Percentiles rank a stretch among this genome's conserved stretches.
phyloP scores from a whole-genome alignment of 768 basidiomycete genomes.

The Tricholomella constricta region DNA sequence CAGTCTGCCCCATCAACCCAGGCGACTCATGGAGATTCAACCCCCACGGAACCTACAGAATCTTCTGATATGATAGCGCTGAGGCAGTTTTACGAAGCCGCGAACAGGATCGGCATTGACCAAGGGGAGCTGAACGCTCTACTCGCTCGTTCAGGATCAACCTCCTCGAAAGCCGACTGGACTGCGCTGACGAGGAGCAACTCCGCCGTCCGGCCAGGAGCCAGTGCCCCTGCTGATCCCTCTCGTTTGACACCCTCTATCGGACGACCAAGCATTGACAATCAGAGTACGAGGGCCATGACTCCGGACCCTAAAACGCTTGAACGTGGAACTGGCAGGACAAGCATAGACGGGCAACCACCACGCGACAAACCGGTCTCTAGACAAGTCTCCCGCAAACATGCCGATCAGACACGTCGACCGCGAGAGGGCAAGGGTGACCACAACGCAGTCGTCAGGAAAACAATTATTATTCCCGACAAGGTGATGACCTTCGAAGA shows the following conservation, averaged over 20 bases:
- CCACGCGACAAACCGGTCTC: constrained; percentile 32
- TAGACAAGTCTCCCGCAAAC: constrained; percentile 38
- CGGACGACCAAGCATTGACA: constrained; percentile 16
- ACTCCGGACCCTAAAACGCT: constrained; percentile 20
- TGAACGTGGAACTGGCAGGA: constrained; percentile 24
- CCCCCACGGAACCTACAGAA: constrained; percentile 24
- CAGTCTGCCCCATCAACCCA: constrained; percentile 17
- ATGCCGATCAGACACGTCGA: constrained; percentile 39
- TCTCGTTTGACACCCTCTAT: constrained; percentile 13
- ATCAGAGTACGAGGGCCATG: constrained; percentile 13
- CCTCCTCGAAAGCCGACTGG: constrained; percentile 57
- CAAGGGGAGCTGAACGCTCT: constrained; percentile 70
- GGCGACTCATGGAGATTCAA: constrained; percentile 6
- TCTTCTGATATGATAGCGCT: constrained; percentile 39
- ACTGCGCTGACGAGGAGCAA: constrained; percentile 45
- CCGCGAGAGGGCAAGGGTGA: constrained; percentile 41
- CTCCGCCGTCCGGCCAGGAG: constrained; percentile 35
- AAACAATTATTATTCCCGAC: constrained; percentile 81
- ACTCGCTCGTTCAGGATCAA: constrained; percentile 69
- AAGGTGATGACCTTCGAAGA: constrained; percentile 58
- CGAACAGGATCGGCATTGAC: constrained; percentile 73
- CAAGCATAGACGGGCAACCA: constrained; percentile 19
- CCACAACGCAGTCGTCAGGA: constrained; percentile 60
- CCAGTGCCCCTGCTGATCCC: constrained; percentile 30
- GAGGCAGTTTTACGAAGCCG: constrained; percentile 76